These are phyloP conservation scores for Rugonectria rugulosa DNA, from an alignment of 2,329 filamentous ascomycete species.

Conservation along the genomic window DNA sequence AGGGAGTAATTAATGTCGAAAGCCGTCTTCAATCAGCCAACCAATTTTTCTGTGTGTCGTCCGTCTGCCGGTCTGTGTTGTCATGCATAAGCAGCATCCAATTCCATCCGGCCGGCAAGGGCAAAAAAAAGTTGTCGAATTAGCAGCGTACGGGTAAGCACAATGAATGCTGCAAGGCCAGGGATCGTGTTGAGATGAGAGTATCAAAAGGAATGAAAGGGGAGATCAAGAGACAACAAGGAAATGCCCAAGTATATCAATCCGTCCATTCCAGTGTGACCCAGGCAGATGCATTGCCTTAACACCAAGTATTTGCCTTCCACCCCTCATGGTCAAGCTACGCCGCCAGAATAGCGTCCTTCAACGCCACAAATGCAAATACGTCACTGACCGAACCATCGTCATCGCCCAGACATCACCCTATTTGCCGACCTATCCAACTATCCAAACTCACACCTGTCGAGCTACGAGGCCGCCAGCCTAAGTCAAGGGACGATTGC, in stretches of 20 bases:
- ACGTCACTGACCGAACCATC: not conserved
- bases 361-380: not conserved
- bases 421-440: too few relatives aligned
- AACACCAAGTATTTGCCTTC: not conserved
- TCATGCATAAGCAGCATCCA: constrained; percentile 5
- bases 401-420: not conserved
- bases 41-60: constrained; percentile 4
- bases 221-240: not conserved
- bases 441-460: too few relatives aligned
- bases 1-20: too few relatives aligned
- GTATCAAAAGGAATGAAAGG: too few relatives aligned
- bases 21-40: constrained; percentile 9
- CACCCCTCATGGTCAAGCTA: not conserved
- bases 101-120: constrained; percentile 1
- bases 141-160: too few relatives aligned
- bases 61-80: constrained; percentile 1
- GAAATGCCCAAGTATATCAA: not conserved
- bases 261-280: too few relatives aligned
- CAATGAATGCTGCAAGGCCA: too few relatives aligned
- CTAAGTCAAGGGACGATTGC: not conserved
- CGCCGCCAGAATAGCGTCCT: not conserved
- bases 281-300: too few relatives aligned
- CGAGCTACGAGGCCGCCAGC: not conserved
- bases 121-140: too few relatives aligned
- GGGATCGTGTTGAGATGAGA: too few relatives aligned